Percentiles rank a stretch among this genome's conserved stretches.
Conservation (phyloP, 257 asterid genomes). For the Rubia yunnanensis region DNA sequence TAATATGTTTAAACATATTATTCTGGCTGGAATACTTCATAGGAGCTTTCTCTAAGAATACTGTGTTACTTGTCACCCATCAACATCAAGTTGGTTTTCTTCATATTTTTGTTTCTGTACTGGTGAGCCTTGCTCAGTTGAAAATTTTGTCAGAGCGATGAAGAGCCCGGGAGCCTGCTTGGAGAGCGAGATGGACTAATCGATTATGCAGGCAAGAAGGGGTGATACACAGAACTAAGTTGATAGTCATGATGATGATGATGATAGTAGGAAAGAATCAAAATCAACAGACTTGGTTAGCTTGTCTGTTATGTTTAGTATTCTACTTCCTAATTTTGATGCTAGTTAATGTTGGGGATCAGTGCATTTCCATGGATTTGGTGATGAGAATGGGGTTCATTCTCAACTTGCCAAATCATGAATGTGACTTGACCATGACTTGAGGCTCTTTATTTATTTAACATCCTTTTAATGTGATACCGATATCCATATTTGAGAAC, state of each 20-base stretch:
- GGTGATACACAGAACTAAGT: slow-evolving; percentile 24
- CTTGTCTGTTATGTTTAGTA: not conserved
- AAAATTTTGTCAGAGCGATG: slow-evolving; percentile 48
- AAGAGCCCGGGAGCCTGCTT: slow-evolving; percentile 42
- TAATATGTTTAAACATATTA: too few relatives aligned
- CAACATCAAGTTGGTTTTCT: too few relatives aligned
- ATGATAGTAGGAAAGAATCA: slow-evolving; percentile 1
- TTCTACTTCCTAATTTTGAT: slow-evolving; percentile 9
- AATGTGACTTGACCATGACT: slow-evolving; percentile 22
- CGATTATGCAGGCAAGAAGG: slow-evolving; percentile 14
- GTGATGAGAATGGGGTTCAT: slow-evolving; percentile 17
- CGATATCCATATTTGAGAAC: not conserved
- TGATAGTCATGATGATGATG: not conserved
- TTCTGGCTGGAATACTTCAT: too few relatives aligned
- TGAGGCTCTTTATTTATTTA: slow-evolving; percentile 15
- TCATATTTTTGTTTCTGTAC: too few relatives aligned
- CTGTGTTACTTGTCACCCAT: too few relatives aligned
- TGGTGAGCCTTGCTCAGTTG: too few relatives aligned
- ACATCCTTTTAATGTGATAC: slow-evolving; percentile 7
- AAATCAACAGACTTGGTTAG: slow-evolving; percentile 4
- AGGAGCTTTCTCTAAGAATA: too few relatives aligned
- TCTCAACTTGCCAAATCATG: slow-evolving; percentile 11
- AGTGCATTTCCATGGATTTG: slow-evolving; percentile 11
- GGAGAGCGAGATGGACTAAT: slow-evolving; percentile 24
- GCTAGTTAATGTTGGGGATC: slow-evolving; percentile 2